Evolutionary conservation across 352 stramenopile species (phyloP), one percentile per base, ranked within the genome.

Genomic region (Pelagophyceae sp.): DNA sequence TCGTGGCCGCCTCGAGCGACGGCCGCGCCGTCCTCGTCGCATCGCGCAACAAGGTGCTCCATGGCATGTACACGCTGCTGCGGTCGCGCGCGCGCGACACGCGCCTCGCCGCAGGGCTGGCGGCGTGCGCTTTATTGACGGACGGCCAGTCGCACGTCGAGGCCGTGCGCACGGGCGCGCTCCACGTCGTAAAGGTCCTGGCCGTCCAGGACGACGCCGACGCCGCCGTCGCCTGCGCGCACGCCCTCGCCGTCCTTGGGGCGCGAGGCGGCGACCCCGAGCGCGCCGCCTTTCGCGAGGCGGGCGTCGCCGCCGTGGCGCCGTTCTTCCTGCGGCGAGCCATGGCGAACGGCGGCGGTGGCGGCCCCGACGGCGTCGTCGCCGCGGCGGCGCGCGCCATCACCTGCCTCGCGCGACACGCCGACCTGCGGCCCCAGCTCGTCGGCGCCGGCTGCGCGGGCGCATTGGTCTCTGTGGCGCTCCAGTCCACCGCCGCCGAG

Each of bases 31-130:
- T 71, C 15, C 61, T 71, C 29, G 61, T 71, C 15, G 29, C 6
- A 25, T 17, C 61, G 61, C 17, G 29, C n/a, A 71, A 71, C 61
- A 37, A 38, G 61, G 61, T 71, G n/a, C 33, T 71, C 29, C 61
- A 71, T 31, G 61, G 61, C 33, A 40, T 40, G 29, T 71, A 71
- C 33, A 71, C 61, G 29, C 33, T 71, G 1, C 61, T 71, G 3
- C 61, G 61, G 15, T 71, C 61, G n/a, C 29, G 33, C n/a, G 29
- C 31, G n/a, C 27, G 61, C 3, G 17, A 17, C n/a, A 71, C 61
- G 29, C 61, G 61, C 3, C 33, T 71, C 29, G 11, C 31, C 15
- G 61, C 61, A 1, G 61, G 61, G 3, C 61, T 71, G 3, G 61
- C n/a, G 61, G 31, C n/a, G 3, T 71, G 61, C 33, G 6, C 29